These are phyloP conservation scores for Aspergillus panamensis DNA, from an alignment of 495 filamentous ascomycete genomes.

Conservation along the genomic window DNA sequence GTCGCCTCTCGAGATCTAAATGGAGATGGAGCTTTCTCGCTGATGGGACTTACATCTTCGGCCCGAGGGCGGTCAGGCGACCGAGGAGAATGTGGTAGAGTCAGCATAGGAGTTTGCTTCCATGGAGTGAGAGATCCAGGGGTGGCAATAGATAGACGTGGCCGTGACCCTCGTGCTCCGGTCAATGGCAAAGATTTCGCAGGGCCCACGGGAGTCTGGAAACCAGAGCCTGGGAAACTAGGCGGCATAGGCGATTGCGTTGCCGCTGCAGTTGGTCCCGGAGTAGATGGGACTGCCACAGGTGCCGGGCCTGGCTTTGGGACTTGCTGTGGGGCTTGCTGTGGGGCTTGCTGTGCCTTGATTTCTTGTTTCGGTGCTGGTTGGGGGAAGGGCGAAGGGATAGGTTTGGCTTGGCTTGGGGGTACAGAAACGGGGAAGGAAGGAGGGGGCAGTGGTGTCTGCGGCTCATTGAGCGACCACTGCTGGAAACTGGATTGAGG, in stretches of 20 bases:
- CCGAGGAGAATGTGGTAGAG: constrained; percentile 38
- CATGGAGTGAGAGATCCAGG: constrained; percentile 48
- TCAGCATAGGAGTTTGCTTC: constrained; percentile 42
- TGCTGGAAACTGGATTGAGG: constrained; percentile 42
- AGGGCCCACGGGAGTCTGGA: constrained; percentile 31
- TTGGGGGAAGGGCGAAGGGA: constrained; percentile 18
- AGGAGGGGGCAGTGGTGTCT: constrained; percentile 31
- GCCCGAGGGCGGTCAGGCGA: constrained; percentile 47
- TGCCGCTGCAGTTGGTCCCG: constrained; percentile 21
- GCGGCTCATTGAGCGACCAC: constrained; percentile 39
- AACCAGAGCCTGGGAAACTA: constrained; percentile 22
- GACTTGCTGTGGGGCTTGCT: constrained; percentile 9
- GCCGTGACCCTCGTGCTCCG: constrained; percentile 28
- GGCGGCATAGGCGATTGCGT: constrained; percentile 30
- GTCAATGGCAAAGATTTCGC: constrained; percentile 26
- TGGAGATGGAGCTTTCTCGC: constrained; percentile 45
- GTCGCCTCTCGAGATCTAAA: constrained; percentile 35
- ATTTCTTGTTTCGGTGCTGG: constrained; percentile 13
- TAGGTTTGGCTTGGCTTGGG: constrained; percentile 14
- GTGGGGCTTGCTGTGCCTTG: constrained; percentile 3
- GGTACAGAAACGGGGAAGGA: constrained; percentile 7
- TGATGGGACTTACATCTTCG: constrained; percentile 53
- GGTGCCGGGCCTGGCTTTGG: constrained; percentile 17
- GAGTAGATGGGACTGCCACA: constrained; percentile 31
- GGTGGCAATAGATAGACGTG: constrained; percentile 43